Evolutionary conservation across 2,329 filamentous ascomycete species (phyloP).

Genomic region (Domatiomyces catenatus): DNA sequence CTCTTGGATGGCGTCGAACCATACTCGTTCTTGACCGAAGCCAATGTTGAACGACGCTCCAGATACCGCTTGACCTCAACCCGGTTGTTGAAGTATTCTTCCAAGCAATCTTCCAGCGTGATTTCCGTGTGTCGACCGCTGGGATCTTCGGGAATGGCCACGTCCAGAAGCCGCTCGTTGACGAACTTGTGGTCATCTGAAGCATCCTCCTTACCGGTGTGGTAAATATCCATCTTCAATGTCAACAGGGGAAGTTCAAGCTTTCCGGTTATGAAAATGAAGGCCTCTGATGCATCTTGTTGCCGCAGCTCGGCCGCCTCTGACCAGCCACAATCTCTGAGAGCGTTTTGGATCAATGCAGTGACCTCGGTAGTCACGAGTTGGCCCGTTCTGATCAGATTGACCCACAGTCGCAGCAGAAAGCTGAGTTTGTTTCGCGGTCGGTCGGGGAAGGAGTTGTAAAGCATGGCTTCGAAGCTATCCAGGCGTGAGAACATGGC

Average conservation of each 20-base stretch:
- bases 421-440: constrained; percentile 58
- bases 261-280: constrained; percentile 83
- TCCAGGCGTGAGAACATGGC: constrained; percentile 87
- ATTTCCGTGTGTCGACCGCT: constrained; percentile 51
- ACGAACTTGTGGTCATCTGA: constrained; percentile 88
- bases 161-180: constrained; percentile 76
- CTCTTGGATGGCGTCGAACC: constrained; percentile 24
- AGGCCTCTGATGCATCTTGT: constrained; percentile 91
- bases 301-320: constrained; percentile 65
- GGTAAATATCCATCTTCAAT: constrained; percentile 86
- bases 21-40: constrained; percentile 24
- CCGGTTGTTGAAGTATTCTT: constrained; percentile 86
- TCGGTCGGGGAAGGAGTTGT: constrained; percentile 60
- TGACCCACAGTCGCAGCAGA: constrained; percentile 78
- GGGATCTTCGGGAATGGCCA: constrained; percentile 57
- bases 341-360: constrained; percentile 61
- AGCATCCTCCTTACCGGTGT: constrained; percentile 68
- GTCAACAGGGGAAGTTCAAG: constrained; percentile 76
- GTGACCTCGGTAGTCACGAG: constrained; percentile 81
- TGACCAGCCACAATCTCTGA: constrained; percentile 76
- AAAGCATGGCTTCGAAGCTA: constrained; percentile 85
- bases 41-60: constrained; percentile 43
- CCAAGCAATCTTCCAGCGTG: constrained; percentile 77
- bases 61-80: constrained; percentile 75
- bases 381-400: constrained; percentile 70